Evolutionary conservation across 2,329 filamentous ascomycete species (phyloP).

Genomic region (Penicillium griseofulvum): DNA sequence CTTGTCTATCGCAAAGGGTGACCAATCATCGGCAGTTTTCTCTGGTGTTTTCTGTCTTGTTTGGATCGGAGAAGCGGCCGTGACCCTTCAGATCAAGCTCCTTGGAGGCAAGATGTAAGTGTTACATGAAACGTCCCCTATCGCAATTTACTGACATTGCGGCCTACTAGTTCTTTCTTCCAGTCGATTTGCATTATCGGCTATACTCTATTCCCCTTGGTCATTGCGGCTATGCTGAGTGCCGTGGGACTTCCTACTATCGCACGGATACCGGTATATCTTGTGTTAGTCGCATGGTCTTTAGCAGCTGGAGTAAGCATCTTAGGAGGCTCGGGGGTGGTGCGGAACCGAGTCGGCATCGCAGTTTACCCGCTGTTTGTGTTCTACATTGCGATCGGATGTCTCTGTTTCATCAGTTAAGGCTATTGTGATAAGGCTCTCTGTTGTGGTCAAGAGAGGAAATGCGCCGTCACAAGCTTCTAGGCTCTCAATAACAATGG

Average conservation of each 20-base stretch:
- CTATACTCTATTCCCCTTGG: conserved; percentile 94
- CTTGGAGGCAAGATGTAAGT: conserved; percentile 95
- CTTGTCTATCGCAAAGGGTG: conserved; percentile 73
- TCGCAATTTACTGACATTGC: conserved; percentile 18
- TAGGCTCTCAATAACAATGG: not conserved
- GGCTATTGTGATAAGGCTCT: conserved; percentile 43
- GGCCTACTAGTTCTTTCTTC: conserved; percentile 75
- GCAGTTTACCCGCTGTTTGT: conserved; percentile 94
- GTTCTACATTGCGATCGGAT: conserved; percentile 90
- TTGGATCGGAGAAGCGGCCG: conserved; percentile 94
- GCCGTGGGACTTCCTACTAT: conserved; percentile 77
- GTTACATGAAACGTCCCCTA: not conserved
- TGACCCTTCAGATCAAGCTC: conserved; percentile 97
- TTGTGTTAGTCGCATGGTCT: conserved; percentile 86
- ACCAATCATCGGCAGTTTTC: conserved; percentile 87
- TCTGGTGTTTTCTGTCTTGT: conserved; percentile 95
- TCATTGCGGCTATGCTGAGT: conserved; percentile 86
- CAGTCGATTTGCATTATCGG: conserved; percentile 98
- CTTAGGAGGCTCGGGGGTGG: conserved; percentile 87
- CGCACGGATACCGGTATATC: conserved; percentile 83
- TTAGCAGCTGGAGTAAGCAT: conserved; percentile 95
- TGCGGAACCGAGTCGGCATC: conserved; percentile 89
- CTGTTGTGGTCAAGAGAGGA: conserved; percentile 1
- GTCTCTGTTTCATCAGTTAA: conserved; percentile 95
- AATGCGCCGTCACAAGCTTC: not conserved